Evolutionary conservation across 2,329 filamentous ascomycete species (phyloP).

Genomic region (Aureobasidium sp.): DNA sequence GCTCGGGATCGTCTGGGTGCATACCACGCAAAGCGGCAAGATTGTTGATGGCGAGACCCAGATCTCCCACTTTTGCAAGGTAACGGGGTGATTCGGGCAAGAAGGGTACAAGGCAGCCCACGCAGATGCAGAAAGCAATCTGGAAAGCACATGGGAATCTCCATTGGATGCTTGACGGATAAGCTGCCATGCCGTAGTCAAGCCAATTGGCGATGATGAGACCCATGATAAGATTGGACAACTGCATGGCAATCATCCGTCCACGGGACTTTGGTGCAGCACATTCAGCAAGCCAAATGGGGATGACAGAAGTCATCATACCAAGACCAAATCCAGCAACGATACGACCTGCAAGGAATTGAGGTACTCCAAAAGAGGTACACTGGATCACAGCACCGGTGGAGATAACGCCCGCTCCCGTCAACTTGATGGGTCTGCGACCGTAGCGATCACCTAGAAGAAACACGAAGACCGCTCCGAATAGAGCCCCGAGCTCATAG

Average conservation of each 20-base stretch:
- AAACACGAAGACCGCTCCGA: conserved; percentile 43
- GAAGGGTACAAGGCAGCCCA: conserved; percentile 39
- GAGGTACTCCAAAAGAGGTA: conserved; percentile 34
- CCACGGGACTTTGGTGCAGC: conserved; percentile 45
- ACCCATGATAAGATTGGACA: conserved; percentile 44
- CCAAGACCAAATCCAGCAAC: conserved; percentile 44
- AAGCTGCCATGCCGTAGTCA: conserved; percentile 42
- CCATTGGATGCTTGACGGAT: conserved; percentile 45
- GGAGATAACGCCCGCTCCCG: conserved; percentile 40
- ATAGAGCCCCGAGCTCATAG: conserved; percentile 42
- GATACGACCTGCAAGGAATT: conserved; percentile 44
- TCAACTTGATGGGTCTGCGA: conserved; percentile 43
- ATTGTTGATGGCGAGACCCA: conserved; percentile 43
- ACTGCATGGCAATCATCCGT: conserved; percentile 46
- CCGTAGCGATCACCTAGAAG: conserved; percentile 46
- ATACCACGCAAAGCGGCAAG: conserved; percentile 43
- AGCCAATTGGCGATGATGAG: conserved; percentile 37
- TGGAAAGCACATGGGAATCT: conserved; percentile 50
- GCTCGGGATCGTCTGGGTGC: conserved; percentile 33
- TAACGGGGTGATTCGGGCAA: conserved; percentile 41
- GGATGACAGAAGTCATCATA: conserved; percentile 46
- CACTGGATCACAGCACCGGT: conserved; percentile 41
- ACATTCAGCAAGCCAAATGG: conserved; percentile 46
- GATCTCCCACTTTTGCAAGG: conserved; percentile 38
- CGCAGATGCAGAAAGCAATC: conserved; percentile 43